These are phyloP conservation scores for Aspergillus baeticus DNA, from an alignment of 495 filamentous ascomycete genomes.

Conservation along the genomic window DNA sequence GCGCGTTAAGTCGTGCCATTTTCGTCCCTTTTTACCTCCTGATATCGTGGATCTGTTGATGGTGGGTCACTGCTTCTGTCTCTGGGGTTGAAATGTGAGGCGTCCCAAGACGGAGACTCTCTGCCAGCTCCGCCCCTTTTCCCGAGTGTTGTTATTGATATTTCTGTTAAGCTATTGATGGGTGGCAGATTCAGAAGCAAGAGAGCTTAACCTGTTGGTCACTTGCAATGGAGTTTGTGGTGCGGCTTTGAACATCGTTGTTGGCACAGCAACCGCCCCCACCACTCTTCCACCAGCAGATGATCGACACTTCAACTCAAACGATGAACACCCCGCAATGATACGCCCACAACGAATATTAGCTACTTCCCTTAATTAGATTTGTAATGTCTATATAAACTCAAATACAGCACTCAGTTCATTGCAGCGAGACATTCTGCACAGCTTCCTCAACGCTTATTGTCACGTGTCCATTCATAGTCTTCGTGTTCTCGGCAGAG, in stretches of 20 bases:
- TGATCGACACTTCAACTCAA: no score
- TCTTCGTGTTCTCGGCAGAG: background rate
- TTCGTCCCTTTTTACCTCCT: background rate
- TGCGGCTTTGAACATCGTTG: background rate
- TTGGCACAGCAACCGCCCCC: conserved; percentile 19
- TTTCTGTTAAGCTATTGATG: background rate
- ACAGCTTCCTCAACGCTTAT: conserved; percentile 33
- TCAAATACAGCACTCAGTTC: background rate
- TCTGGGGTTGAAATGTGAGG: background rate
- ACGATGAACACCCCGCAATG: no score
- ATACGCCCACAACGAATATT: no score
- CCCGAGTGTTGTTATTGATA: background rate
- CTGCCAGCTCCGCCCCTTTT: no score
- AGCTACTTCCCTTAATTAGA: background rate
- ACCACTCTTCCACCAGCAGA: no score
- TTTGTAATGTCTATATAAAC: background rate
- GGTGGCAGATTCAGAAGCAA: background rate
- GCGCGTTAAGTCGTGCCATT: conserved; percentile 27
- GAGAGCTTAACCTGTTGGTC: background rate
- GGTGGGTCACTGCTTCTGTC: background rate
- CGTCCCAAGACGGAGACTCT: background rate
- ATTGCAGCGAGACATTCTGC: conserved; percentile 35
- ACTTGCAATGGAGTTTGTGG: background rate
- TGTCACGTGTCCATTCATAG: background rate
- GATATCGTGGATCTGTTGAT: background rate